A percentile compares a stretch with the other conserved stretches of the same genome.
Evolutionary conservation across 1,284 basidiomycete genomes (phyloP).

Genomic region (Sporisorium exsertum): DNA sequence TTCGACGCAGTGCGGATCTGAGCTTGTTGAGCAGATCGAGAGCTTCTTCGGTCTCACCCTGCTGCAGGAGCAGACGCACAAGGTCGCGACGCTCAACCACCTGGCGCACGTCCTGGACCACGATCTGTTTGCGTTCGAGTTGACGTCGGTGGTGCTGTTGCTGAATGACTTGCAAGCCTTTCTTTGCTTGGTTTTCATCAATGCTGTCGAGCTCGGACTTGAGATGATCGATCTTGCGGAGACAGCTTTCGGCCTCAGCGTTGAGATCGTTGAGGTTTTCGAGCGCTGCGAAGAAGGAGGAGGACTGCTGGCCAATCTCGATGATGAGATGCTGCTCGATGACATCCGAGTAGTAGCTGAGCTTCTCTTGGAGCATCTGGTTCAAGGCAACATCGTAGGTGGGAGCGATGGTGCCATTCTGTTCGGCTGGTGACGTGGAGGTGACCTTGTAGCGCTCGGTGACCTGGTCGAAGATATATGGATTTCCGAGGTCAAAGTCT

Average conservation of each 20-base stretch:
- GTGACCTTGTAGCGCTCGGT: slow-evolving; percentile 74
- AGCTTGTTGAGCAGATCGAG: slow-evolving; percentile 58
- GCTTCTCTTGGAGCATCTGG: slow-evolving; percentile 84
- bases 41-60: slow-evolving; percentile 65
- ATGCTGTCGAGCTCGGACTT: slow-evolving; percentile 80
- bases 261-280: slow-evolving; percentile 92
- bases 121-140: slow-evolving; percentile 42
- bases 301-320: slow-evolving; percentile 89
- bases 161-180: slow-evolving; percentile 46
- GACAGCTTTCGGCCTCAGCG: slow-evolving; percentile 85
- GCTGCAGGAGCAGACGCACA: slow-evolving; percentile 53
- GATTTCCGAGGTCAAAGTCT: slow-evolving; percentile 86
- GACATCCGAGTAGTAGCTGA: slow-evolving; percentile 92
- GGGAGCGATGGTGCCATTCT: slow-evolving; percentile 15
- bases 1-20: slow-evolving; percentile 10
- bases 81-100: slow-evolving; percentile 60
- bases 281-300: slow-evolving; percentile 95
- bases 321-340: slow-evolving; percentile 93
- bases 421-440: slow-evolving; percentile 15
- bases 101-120: slow-evolving; percentile 45
- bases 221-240: slow-evolving; percentile 80
- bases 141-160: slow-evolving; percentile 54
- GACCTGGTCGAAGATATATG: slow-evolving; percentile 83
- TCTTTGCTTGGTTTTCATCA: slow-evolving; percentile 75
- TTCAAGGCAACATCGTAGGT: slow-evolving; percentile 67